phyloP scores from a whole-genome alignment of 2,329 filamentous ascomycete species.

The Cladosporium sp. region DNA sequence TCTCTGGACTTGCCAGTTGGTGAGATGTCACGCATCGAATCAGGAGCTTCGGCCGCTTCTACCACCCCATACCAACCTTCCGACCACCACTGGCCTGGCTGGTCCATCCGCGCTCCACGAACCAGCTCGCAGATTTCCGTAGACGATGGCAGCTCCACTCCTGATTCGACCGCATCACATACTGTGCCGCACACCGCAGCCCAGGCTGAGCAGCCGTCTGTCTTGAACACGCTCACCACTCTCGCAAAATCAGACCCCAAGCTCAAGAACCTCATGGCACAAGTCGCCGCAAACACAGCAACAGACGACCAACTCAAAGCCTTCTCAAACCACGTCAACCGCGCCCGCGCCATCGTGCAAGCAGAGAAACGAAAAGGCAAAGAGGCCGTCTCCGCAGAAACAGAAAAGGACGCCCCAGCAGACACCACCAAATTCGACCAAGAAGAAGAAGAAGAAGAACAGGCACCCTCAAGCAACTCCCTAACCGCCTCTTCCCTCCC shows the following conservation, averaged over 20 bases:
- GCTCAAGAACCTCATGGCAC: background rate
- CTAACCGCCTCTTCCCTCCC: constrained; percentile 80
- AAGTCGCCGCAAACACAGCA: background rate
- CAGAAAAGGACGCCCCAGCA: background rate
- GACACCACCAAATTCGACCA: background rate
- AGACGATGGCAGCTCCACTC: background rate
- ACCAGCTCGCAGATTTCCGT: background rate
- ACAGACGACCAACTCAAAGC: background rate
- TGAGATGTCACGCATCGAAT: constrained; percentile 3
- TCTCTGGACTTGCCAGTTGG: background rate
- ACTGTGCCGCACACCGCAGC: background rate
- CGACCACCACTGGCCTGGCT: constrained; percentile 54
- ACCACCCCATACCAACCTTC: background rate
- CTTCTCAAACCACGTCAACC: background rate
- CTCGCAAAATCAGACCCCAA: background rate
- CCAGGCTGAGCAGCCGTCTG: background rate
- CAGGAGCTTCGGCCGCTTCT: background rate
- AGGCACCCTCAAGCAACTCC: too few species aligned
- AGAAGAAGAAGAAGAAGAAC: constrained; percentile 43
- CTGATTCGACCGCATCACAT: background rate
- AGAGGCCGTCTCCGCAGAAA: background rate
- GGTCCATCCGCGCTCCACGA: constrained; percentile 34
- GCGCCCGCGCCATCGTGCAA: background rate
- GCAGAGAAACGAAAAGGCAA: background rate
- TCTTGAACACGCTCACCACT: background rate